Conservation (phyloP, 2,329 filamentous ascomycete genomes). For the Rhynchosporium secalis region DNA sequence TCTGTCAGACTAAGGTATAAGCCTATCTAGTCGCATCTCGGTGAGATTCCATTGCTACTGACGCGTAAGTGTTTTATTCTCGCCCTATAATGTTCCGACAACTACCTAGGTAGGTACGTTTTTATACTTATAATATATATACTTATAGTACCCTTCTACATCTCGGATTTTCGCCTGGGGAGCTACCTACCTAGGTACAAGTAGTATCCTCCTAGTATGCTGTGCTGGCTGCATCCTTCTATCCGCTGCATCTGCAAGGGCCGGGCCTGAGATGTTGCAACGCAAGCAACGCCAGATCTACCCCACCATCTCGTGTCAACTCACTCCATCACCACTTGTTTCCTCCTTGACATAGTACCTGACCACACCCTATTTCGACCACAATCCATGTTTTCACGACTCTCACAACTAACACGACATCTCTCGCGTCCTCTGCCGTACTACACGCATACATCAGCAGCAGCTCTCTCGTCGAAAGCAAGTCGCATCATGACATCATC, state of each 20-base stretch:
- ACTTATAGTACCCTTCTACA: background rate
- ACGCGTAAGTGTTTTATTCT: too few species aligned
- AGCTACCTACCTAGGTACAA: background rate
- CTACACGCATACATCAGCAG: constrained; percentile 48
- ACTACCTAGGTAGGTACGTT: too few species aligned
- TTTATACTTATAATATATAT: too few species aligned
- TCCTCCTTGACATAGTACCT: background rate
- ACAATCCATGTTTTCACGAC: constrained; percentile 68
- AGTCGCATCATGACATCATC: constrained; percentile 48
- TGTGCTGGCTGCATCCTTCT: constrained; percentile 1
- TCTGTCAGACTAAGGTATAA: too few species aligned
- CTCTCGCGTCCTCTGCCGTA: constrained; percentile 63
- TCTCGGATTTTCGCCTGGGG: background rate
- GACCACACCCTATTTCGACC: background rate
- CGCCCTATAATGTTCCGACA: too few species aligned
- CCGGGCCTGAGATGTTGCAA: background rate
- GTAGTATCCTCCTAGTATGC: background rate
- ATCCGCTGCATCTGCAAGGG: constrained; percentile 1
- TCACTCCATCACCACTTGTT: background rate
- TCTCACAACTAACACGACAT: constrained; percentile 73
- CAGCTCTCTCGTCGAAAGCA: constrained; percentile 19
- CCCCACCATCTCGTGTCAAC: constrained; percentile 1
- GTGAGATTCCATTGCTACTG: too few species aligned
- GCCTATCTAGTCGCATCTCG: too few species aligned
- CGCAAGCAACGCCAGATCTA: background rate